phyloP scores from a whole-genome alignment of 2,329 filamentous ascomycete species.

The Sporothrix brunneoviolacea region DNA sequence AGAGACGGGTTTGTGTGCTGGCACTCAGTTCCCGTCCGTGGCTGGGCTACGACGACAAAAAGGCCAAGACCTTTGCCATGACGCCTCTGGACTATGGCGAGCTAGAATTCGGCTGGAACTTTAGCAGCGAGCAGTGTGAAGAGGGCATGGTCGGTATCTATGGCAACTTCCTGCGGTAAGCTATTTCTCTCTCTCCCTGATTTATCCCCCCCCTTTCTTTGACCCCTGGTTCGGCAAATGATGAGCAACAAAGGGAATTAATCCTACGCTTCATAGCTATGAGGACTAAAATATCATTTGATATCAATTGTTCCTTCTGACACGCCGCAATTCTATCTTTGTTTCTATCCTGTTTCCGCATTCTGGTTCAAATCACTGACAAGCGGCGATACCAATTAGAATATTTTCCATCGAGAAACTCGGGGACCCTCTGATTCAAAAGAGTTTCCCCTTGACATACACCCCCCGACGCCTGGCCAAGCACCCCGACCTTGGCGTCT shows the following conservation, averaged over 20 bases:
- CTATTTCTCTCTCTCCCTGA: constrained; percentile 36
- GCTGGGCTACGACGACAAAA: constrained; percentile 86
- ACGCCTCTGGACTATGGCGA: constrained; percentile 84
- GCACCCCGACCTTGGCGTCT: constrained; percentile 80
- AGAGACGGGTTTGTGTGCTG: constrained; percentile 76
- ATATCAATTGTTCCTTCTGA: constrained; percentile 99
- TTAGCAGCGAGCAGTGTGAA: constrained; percentile 87
- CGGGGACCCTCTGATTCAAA: constrained; percentile 77
- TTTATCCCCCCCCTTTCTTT: constrained; percentile 30
- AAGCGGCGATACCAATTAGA: constrained; percentile 33
- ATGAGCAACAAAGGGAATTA: constrained; percentile 52
- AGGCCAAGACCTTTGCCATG: constrained; percentile 82
- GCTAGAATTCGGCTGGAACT: constrained; percentile 92
- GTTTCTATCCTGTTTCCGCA: background rate
- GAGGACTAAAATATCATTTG: constrained; percentile 49
- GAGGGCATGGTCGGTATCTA: constrained; percentile 94
- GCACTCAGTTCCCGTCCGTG: constrained; percentile 91
- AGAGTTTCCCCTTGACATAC: constrained; percentile 79
- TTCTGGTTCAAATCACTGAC: constrained; percentile 27
- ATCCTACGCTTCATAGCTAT: constrained; percentile 50
- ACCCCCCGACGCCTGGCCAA: constrained; percentile 83
- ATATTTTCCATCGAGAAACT: constrained; percentile 90
- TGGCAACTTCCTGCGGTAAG: constrained; percentile 77
- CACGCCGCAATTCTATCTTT: constrained; percentile 25
- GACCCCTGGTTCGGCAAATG: constrained; percentile 29